Evolutionary conservation across 441 rosid genomes (phyloP).

Genomic region (Manihot esculenta): DNA sequence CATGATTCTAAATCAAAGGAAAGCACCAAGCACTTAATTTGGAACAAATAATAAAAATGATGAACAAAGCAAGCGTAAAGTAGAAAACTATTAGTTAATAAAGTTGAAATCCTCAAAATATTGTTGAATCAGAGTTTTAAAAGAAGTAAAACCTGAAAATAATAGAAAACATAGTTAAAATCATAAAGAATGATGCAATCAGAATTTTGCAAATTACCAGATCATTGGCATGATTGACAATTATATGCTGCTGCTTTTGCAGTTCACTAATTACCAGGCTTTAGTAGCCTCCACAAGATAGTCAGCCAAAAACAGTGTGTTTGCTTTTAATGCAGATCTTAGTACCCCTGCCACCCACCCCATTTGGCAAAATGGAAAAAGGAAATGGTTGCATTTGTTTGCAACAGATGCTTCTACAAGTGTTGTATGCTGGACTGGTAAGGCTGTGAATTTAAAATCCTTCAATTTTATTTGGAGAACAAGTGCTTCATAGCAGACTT

Average conservation of each 20-base stretch:
- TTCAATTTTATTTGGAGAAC: neutral
- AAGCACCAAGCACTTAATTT: neutral
- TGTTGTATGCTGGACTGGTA: neutral
- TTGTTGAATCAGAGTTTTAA: neutral
- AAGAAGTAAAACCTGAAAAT: neutral
- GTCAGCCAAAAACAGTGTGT: neutral
- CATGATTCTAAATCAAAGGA: neutral
- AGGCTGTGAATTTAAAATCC: neutral
- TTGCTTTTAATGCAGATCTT: neutral
- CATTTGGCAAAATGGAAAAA: neutral
- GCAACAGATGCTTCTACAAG: neutral
- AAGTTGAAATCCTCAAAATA: neutral
- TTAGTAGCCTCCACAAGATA: neutral
- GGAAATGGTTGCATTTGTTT: neutral
- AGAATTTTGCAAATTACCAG: slow-evolving; percentile 3
- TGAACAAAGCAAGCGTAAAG: neutral
- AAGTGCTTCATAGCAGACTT: neutral
- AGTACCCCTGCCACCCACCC: neutral
- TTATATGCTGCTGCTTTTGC: neutral
- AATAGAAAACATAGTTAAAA: neutral
- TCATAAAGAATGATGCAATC: neutral
- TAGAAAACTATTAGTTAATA: slow-evolving; percentile 5
- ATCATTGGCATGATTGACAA: neutral
- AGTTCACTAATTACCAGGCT: neutral
- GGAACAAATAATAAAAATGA: neutral